These are phyloP conservation scores for Rauvolfia tetraphylla DNA, from an alignment of 257 asterid genomes.

Conservation along the genomic window DNA sequence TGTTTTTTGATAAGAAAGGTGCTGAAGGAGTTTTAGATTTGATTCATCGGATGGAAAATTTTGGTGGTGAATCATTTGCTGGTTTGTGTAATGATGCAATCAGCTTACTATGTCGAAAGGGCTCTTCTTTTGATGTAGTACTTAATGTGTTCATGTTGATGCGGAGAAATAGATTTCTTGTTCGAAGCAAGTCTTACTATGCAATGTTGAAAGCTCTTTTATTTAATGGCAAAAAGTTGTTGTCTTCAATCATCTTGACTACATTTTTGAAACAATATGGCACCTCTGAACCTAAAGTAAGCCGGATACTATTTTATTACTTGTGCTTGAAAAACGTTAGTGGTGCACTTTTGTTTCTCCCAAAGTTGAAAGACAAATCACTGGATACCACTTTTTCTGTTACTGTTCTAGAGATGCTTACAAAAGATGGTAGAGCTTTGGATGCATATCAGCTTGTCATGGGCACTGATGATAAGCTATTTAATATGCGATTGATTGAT, in stretches of 20 bases:
- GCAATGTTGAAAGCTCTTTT: slow-evolving; percentile 49
- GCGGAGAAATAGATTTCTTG: slow-evolving; percentile 38
- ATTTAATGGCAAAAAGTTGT: slow-evolving; percentile 35
- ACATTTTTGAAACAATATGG: slow-evolving; percentile 58
- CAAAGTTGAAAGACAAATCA: slow-evolving; percentile 31
- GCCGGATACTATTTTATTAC: slow-evolving; percentile 37
- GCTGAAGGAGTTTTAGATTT: slow-evolving; percentile 41
- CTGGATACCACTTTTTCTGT: slow-evolving; percentile 35
- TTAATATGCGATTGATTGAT: slow-evolving; percentile 42
- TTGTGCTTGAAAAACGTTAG: slow-evolving; percentile 50
- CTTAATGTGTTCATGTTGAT: slow-evolving; percentile 31
- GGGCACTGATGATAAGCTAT: slow-evolving; percentile 43
- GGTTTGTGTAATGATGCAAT: slow-evolving; percentile 37
- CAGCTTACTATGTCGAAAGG: slow-evolving; percentile 47
- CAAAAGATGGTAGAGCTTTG: slow-evolving; percentile 39
- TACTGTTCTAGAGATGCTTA: slow-evolving; percentile 42
- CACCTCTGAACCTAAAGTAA: slow-evolving; percentile 40
- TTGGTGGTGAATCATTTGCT: slow-evolving; percentile 31
- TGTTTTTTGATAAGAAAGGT: slow-evolving; percentile 35
- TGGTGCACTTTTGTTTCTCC: slow-evolving; percentile 45
- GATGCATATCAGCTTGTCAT: slow-evolving; percentile 68
- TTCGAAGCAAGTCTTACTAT: slow-evolving; percentile 37
- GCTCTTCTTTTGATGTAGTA: slow-evolving; percentile 42
- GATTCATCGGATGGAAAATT: slow-evolving; percentile 43
- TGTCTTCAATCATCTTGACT: slow-evolving; percentile 45